Base-by-base conservation (phyloP, 768 basidiomycete genomes). In the Xanthoconium stramineum region DNA sequence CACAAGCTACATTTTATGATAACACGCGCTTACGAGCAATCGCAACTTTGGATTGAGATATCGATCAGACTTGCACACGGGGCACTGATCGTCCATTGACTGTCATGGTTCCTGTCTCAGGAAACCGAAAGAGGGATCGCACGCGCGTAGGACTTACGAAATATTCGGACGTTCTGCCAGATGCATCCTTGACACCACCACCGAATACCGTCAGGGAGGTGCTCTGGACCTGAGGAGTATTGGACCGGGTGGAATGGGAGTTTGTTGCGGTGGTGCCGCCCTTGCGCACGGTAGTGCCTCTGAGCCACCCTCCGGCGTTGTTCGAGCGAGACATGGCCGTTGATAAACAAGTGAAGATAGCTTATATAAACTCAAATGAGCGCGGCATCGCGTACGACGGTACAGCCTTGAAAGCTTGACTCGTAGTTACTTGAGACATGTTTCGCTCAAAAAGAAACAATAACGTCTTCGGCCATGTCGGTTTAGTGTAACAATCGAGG, bases 1-100 rank as follows among this genome's bases (percentile, higher is more conserved):
- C 55, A 45, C 35, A 72, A 78, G 58, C 60, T 61, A 94, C 97
- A 98, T 96, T 81, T 97, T 97, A 75, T 99, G 97, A 73, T 97
- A 99, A 71, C 97, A 99, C 15, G 92, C 88, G 71, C 91, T 94
- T 63, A 99, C 94, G 47, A 98, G 82, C 38, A 99, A 79, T 42
- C 96, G 84, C 35, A 99, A 77, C 67, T 95, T 96, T 20, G 94
- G 93, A 65, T 98, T 97, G 56, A 97, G 78, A 69, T 97, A 98
- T 52, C 96, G 78, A 71, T 99, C 97, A 39, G 92, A 94, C 72
- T 94, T 94, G 79, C 97, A 98, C 3, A 98, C 89, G 0, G 96
- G 96, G 75, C 97, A 99, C 69, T 91, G 86, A 71, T 99, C 97
- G 58, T 92, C 89, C 83, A 90, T 89, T 28, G 87, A 85, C 89